A percentile compares a stretch with the other conserved stretches of the same genome.
Evolutionary conservation across 345 rosid species (phyloP).

Genomic region (Populus tremula): DNA sequence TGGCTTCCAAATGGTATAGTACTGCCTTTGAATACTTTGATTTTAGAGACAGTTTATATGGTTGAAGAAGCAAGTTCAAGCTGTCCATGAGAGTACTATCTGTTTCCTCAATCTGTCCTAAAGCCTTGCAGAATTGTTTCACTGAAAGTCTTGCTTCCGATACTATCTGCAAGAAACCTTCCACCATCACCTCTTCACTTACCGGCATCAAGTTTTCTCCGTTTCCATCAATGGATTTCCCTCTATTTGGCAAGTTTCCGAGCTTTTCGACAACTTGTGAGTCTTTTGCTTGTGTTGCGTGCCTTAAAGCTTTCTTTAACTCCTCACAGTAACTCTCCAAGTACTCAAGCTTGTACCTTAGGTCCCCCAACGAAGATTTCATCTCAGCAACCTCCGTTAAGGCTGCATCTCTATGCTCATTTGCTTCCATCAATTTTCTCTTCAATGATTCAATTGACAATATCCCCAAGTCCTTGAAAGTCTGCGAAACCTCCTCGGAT

Average conservation of each 20-base stretch:
- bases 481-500: constrained; percentile 74
- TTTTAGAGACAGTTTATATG: constrained; percentile 55
- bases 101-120: constrained; percentile 68
- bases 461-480: constrained; percentile 53
- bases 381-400: constrained; percentile 65
- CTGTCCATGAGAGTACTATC: constrained; percentile 51
- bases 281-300: constrained; percentile 48
- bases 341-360: constrained; percentile 74
- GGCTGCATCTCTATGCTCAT: constrained; percentile 71
- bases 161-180: constrained; percentile 87
- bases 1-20: constrained; percentile 72
- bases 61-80: constrained; percentile 62
- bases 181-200: constrained; percentile 82
- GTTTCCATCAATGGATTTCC: constrained; percentile 33
- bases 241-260: constrained; percentile 33
- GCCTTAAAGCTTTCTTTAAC: constrained; percentile 72
- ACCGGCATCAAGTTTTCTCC: constrained; percentile 62
- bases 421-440: constrained; percentile 74
- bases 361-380: constrained; percentile 71
- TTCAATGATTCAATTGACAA: constrained; percentile 62
- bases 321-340: constrained; percentile 80
- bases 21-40: constrained; percentile 69
- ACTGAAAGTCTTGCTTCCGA: constrained; percentile 90
- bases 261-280: constrained; percentile 30
- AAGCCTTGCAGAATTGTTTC: constrained; percentile 85